phyloP scores from a whole-genome alignment of 169 alveolate species.

The Cystoisospora suis region DNA sequence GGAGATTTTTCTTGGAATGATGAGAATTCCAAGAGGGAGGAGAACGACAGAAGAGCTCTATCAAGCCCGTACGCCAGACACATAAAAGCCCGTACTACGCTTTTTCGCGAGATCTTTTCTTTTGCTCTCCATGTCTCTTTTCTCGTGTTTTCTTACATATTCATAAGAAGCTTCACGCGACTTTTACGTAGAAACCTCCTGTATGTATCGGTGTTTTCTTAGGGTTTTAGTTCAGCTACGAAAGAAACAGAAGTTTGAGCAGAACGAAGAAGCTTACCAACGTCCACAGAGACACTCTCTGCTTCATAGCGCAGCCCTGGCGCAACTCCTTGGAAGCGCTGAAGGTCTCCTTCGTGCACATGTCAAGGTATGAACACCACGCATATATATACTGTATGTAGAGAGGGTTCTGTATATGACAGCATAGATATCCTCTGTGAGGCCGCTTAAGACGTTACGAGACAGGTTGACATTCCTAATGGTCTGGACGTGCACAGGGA shows the following conservation, averaged over 20 bases:
- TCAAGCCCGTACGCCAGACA: background rate
- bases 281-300: background rate
- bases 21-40: too few species aligned
- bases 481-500: background rate
- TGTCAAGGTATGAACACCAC: background rate
- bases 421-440: background rate
- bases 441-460: background rate
- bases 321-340: background rate
- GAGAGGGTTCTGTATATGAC: background rate
- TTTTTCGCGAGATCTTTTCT: background rate
- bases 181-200: background rate
- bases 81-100: background rate
- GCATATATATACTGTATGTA: background rate
- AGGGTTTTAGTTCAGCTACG: background rate
- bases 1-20: too few species aligned
- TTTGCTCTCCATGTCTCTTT: background rate
- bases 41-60: background rate
- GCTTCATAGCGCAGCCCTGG: conserved; percentile 1
- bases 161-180: background rate
- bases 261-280: background rate
- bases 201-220: background rate
- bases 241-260: background rate
- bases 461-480: background rate
- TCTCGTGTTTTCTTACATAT: background rate
- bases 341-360: background rate